Evolutionary conservation across 768 basidiomycete genomes (phyloP), one percentile per base, ranked within the genome.

Genomic region (Trichaptum fuscoviolaceum): DNA sequence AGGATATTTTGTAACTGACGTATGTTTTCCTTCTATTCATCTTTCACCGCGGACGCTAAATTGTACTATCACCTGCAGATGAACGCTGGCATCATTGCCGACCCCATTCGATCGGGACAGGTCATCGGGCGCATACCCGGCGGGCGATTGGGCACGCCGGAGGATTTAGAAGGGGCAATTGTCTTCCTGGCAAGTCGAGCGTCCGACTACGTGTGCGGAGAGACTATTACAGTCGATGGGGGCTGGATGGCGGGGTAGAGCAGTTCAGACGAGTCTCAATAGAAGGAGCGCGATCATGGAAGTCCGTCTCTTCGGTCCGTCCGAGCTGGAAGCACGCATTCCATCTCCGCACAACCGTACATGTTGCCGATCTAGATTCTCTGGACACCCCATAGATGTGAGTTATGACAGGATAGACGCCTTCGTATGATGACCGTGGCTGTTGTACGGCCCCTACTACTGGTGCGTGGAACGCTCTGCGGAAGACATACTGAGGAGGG

Each of bases 51-150:
- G 20, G 15, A 52, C 20, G 20, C 10, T 52, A 12, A 52, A 4
- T 12, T 52, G 15, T 20, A 52, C 15, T 20, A 2, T 12, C 20
- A 15, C 15, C 20, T 2, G 17, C 23, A 72, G 68, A 74, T 72
- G 73, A 73, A 73, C 66, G 66, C 71, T 20, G 74, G 72, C 62
- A 76, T 85, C 23, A 77, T 86, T 27, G 75, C 75, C 67, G 85
- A 91, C 77, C 86, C 87, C n/a, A 79, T 80, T 24, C 84, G 90
- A 58, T 77, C 85, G 25, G 82, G 86, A 30, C 90, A 91, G 75
- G 91, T 92, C 69, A 82, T 87, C 63, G 90, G 90, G 72, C 82
- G 90, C 52, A 91, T 91, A 68, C 90, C 90, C 2, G 86, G 86
- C 18, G 85, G 84, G 15, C 75, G 90, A 66, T 92, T 90, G 91